phyloP scores from a whole-genome alignment of 2,329 filamentous ascomycete genomes.

The Botrytis tulipae region DNA sequence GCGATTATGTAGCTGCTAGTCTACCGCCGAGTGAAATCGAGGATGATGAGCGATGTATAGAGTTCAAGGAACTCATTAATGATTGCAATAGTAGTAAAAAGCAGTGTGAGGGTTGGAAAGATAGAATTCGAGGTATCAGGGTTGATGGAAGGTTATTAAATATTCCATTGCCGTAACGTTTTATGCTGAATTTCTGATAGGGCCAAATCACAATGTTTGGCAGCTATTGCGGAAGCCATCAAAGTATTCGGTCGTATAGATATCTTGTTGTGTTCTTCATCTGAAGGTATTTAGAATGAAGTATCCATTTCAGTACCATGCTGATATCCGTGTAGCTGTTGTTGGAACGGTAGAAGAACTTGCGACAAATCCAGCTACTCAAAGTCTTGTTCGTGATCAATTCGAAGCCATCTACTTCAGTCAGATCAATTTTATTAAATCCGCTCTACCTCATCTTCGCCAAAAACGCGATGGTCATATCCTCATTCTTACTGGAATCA shows the following conservation, averaged over 20 bases:
- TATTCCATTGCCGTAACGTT: background rate
- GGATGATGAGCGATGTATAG: slow-evolving; percentile 69
- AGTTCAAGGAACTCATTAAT: slow-evolving; percentile 77
- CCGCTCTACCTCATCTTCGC: slow-evolving; percentile 75
- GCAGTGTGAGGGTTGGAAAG: slow-evolving; percentile 74
- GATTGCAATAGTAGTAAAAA: slow-evolving; percentile 62
- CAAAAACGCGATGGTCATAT: slow-evolving; percentile 83
- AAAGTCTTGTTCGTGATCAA: slow-evolving; percentile 81
- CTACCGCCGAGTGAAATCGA: slow-evolving; percentile 77
- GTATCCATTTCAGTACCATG: background rate
- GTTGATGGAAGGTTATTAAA: slow-evolving; percentile 52
- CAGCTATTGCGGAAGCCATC: slow-evolving; percentile 83
- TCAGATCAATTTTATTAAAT: slow-evolving; percentile 93
- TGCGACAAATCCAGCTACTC: slow-evolving; percentile 67
- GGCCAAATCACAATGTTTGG: slow-evolving; percentile 43
- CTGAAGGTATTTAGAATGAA: slow-evolving; percentile 59
- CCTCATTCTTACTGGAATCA: slow-evolving; percentile 84
- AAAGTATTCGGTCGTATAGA: slow-evolving; percentile 83
- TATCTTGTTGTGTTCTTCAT: slow-evolving; percentile 85
- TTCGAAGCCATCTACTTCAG: slow-evolving; percentile 96
- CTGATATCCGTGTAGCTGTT: slow-evolving; percentile 55
- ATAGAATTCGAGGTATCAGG: slow-evolving; percentile 66
- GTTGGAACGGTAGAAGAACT: slow-evolving; percentile 91
- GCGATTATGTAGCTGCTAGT: slow-evolving; percentile 85
- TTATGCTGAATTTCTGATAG: slow-evolving; percentile 29